Conservation (phyloP, 345 rosid species). For the Eucalyptus cloeziana region DNA sequence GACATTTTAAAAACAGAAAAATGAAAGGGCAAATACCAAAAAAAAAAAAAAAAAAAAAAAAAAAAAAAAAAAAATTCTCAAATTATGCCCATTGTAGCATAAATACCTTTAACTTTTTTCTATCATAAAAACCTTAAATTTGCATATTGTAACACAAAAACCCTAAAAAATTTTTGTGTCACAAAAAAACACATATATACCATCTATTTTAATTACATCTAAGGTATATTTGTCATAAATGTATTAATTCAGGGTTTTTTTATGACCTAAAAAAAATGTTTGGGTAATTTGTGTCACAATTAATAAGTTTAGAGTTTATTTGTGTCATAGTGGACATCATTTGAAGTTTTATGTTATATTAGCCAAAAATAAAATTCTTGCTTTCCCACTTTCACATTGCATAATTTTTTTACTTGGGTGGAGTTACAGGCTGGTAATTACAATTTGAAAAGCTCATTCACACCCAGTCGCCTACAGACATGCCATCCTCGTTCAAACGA, state of each 20-base stretch:
- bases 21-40: background rate
- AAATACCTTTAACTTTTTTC: too few species aligned
- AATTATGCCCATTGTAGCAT: too few species aligned
- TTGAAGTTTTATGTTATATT: background rate
- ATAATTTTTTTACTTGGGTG: background rate
- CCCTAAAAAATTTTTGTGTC: background rate
- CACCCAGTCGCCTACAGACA: background rate
- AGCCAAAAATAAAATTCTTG: background rate
- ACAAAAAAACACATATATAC: too few species aligned
- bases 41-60: too few species aligned
- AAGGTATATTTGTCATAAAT: too few species aligned
- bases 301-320: too few species aligned
- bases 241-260: accelerated
- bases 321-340: too few species aligned
- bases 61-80: too few species aligned
- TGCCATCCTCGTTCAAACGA: background rate
- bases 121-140: too few species aligned
- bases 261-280: too few species aligned
- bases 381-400: background rate
- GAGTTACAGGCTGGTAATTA: background rate
- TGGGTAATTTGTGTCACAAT: too few species aligned
- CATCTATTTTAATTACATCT: background rate
- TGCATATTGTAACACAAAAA: background rate
- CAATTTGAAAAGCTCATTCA: background rate
- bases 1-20: too few species aligned